These are phyloP conservation scores for Plasmodium vivax DNA, from an alignment of 169 alveolate genomes.

Conservation along the genomic window DNA sequence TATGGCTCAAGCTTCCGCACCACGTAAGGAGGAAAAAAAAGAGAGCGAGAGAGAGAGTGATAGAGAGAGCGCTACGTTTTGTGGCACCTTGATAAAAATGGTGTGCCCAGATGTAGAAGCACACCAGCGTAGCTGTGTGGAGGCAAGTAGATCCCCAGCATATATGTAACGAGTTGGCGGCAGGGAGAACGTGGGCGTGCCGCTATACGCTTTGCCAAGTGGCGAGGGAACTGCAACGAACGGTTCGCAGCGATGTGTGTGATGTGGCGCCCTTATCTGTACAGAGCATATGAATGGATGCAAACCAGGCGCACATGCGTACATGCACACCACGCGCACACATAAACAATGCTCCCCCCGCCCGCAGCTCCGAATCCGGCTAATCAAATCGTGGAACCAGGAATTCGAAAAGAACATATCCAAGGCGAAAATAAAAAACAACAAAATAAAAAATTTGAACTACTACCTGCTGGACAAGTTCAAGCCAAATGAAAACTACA, in stretches of 20 bases:
- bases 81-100: neutral
- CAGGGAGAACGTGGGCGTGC: neutral
- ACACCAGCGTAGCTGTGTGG: neutral
- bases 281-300: neutral
- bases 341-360: neutral
- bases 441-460: constrained; percentile 80
- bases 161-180: neutral
- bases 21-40: constrained; percentile 76
- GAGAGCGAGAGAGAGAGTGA: neutral
- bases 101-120: neutral
- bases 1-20: constrained; percentile 88
- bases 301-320: too few relatives aligned
- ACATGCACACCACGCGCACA: neutral
- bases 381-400: constrained; percentile 86
- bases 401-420: constrained; percentile 78
- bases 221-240: neutral
- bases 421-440: constrained; percentile 79
- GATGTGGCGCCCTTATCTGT: neutral
- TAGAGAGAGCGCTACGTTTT: neutral
- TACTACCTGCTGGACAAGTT: constrained; percentile 83
- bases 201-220: neutral
- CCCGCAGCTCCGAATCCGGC: constrained; percentile 61
- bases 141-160: neutral
- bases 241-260: neutral
- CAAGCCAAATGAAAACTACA: constrained; percentile 82